These are phyloP conservation scores for Porogramme epimiltina DNA, from an alignment of 1,284 basidiomycete genomes.

Conservation along the genomic window DNA sequence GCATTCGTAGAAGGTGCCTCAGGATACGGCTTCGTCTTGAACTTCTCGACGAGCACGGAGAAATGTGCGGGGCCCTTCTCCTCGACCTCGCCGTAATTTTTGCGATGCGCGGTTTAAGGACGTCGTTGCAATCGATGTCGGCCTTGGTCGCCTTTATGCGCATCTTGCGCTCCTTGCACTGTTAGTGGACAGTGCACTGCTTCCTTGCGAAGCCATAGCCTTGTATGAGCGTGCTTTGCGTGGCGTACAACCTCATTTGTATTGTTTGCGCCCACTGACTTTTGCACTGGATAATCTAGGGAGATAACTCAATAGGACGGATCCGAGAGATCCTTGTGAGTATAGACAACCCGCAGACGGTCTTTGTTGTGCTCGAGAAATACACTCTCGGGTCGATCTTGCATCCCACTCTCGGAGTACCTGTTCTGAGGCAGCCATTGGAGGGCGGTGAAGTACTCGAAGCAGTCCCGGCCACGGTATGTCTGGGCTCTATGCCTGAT, in stretches of 20 bases:
- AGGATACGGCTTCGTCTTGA: constrained; percentile 76
- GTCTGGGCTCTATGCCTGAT: neutral
- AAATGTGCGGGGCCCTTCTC: constrained; percentile 48
- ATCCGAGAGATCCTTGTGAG: neutral
- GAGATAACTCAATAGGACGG: no score
- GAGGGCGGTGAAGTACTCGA: no score
- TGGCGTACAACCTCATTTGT: no score
- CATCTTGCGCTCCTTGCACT: constrained; percentile 83
- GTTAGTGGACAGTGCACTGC: constrained; percentile 98
- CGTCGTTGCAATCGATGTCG: constrained; percentile 83
- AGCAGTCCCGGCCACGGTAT: neutral
- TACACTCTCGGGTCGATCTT: neutral
- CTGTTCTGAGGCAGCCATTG: neutral
- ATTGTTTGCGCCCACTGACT: no score
- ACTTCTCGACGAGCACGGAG: constrained; percentile 71
- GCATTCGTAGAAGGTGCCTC: constrained; percentile 81
- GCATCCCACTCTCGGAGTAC: neutral
- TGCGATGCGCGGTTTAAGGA: constrained; percentile 73
- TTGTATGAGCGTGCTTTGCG: no score
- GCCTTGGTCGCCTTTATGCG: constrained; percentile 75
- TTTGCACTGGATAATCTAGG: no score
- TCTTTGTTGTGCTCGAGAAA: neutral
- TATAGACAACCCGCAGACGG: neutral
- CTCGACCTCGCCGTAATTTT: constrained; percentile 43
- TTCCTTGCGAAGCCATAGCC: constrained; percentile 40